phyloP scores from a whole-genome alignment of 176 grass and related monocot species.

The Pontederia crassipes region DNA sequence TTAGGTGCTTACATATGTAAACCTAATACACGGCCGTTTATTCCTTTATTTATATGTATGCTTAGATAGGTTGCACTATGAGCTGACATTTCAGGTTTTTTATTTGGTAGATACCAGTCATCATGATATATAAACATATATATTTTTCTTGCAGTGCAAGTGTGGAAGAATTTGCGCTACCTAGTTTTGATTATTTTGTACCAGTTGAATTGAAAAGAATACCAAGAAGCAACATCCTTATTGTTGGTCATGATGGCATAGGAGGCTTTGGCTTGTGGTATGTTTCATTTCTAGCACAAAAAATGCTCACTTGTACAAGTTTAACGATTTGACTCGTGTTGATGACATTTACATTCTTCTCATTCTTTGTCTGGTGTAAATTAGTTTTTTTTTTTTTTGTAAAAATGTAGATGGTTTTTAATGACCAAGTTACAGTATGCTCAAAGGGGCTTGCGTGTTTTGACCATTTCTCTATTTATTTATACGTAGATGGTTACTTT shows the following conservation, averaged over 20 bases:
- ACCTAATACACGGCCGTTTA: background rate
- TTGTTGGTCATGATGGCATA: slow-evolving; percentile 73
- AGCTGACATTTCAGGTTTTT: background rate
- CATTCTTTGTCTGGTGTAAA: no score
- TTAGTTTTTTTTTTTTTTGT: no score
- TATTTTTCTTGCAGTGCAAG: slow-evolving; percentile 35
- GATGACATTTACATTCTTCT: background rate
- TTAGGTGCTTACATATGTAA: background rate
- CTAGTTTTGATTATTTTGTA: slow-evolving; percentile 34
- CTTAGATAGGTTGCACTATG: background rate
- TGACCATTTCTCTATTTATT: no score
- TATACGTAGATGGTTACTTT: no score
- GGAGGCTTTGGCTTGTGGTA: slow-evolving; percentile 87
- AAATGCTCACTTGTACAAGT: background rate
- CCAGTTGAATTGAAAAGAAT: slow-evolving; percentile 72
- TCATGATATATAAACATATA: background rate
- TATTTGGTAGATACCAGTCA: background rate
- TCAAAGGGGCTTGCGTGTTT: no score
- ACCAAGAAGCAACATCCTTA: slow-evolving; percentile 31
- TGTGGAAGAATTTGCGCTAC: slow-evolving; percentile 60
- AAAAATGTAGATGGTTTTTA: no score
- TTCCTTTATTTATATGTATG: background rate
- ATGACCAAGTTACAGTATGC: no score
- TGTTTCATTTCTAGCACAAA: slow-evolving; percentile 7
- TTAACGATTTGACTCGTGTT: background rate